A percentile compares a stretch with the other conserved stretches of the same genome.
Evolutionary conservation across 306 rosid species (phyloP).

Genomic region (Oxytropis ochrocephala): DNA sequence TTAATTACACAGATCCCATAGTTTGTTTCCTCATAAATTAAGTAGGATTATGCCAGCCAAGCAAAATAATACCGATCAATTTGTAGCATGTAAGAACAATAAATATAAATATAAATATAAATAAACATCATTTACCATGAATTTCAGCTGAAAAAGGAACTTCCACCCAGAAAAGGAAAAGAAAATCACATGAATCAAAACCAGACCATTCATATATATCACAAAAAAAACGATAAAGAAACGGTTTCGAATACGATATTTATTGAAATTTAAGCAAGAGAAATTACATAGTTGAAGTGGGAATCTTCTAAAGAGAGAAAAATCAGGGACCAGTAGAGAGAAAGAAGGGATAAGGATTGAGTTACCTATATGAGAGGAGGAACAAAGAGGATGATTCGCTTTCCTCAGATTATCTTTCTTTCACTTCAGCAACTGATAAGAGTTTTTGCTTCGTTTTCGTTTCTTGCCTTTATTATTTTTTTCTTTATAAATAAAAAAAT

Average conservation of each 20-base stretch:
- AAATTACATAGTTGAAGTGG: slow-evolving; percentile 10
- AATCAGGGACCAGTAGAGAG: not conserved
- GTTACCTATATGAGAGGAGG: slow-evolving; percentile 63
- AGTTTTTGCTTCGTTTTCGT: slow-evolving; percentile 14
- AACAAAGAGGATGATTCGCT: slow-evolving; percentile 29
- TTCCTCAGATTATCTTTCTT: slow-evolving; percentile 22
- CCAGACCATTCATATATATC: not conserved
- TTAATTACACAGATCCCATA: slow-evolving; percentile 20
- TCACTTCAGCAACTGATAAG: slow-evolving; percentile 16
- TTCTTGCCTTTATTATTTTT: not conserved
- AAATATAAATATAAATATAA: not conserved
- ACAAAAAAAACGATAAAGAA: not conserved
- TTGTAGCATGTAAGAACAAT: not conserved
- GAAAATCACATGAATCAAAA: not conserved
- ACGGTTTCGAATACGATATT: not conserved
- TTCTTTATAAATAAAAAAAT: not conserved
- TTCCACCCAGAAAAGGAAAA: not conserved
- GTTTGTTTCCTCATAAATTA: slow-evolving; percentile 22
- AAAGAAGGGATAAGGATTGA: slow-evolving; percentile 13
- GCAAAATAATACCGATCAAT: slow-evolving; percentile 8
- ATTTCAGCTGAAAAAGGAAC: not conserved
- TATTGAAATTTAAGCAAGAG: slow-evolving; percentile 6
- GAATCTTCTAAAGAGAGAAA: slow-evolving; percentile 28
- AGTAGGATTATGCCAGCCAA: not conserved
- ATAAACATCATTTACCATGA: not conserved